A percentile compares a stretch with the other conserved stretches of the same genome.
phyloP scores from a whole-genome alignment of 2,329 filamentous ascomycete genomes.

The Nemania diffusa region DNA sequence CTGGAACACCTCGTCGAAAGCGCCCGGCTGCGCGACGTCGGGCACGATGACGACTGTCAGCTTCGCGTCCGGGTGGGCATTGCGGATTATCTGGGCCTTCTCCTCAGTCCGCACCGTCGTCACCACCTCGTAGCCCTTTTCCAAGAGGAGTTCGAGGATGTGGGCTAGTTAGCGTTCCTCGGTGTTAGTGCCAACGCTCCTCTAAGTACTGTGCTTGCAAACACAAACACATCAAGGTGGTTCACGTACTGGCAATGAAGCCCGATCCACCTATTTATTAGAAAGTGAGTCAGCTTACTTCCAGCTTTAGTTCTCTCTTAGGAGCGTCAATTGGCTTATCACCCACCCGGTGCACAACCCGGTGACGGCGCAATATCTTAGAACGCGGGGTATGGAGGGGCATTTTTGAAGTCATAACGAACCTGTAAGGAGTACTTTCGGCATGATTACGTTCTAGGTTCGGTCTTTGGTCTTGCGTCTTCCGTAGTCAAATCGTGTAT shows the following conservation, averaged over 20 bases:
- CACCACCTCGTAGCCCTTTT: constrained; percentile 61
- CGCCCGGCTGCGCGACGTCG: constrained; percentile 77
- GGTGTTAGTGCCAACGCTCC: constrained; percentile 16
- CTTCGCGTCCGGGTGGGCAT: constrained; percentile 58
- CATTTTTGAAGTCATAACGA: constrained; percentile 33
- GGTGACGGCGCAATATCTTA: neutral
- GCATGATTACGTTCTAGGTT: constrained; percentile 50
- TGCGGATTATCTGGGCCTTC: constrained; percentile 63
- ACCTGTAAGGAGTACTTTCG: constrained; percentile 61
- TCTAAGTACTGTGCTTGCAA: neutral
- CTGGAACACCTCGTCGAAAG: constrained; percentile 74
- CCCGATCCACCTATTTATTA: constrained; percentile 57
- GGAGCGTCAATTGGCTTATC: neutral
- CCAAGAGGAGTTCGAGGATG: constrained; percentile 64
- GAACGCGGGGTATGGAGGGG: constrained; percentile 11
- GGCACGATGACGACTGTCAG: constrained; percentile 72
- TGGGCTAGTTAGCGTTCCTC: constrained; percentile 55
- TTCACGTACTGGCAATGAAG: constrained; percentile 60
- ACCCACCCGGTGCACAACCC: neutral
- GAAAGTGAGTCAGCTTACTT: constrained; percentile 19
- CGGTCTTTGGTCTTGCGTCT: neutral
- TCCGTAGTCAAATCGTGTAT: neutral
- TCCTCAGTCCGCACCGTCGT: constrained; percentile 66
- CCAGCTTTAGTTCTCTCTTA: neutral
- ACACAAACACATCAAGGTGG: neutral